Conservation (phyloP, 495 filamentous ascomycete genomes). For the Tetracladium marchalianum region DNA sequence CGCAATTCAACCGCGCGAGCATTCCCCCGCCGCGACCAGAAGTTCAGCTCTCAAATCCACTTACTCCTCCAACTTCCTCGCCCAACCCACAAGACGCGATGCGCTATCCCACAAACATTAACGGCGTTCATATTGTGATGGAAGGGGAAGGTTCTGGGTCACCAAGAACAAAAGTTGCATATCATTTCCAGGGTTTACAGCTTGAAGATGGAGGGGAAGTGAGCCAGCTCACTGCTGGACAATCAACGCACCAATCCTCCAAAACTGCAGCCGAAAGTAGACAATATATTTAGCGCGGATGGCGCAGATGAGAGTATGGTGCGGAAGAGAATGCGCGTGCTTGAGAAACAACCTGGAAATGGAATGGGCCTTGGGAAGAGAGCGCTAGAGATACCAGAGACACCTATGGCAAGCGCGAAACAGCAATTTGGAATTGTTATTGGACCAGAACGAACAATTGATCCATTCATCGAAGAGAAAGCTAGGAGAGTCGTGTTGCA, state of each 20-base stretch:
- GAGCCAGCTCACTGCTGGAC: slow-evolving; percentile 11
- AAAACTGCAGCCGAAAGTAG: slow-evolving; percentile 10
- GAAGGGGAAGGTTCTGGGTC: slow-evolving; percentile 35
- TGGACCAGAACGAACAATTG: slow-evolving; percentile 12
- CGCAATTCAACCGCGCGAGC: slow-evolving; percentile 8
- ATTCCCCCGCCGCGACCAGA: slow-evolving; percentile 7
- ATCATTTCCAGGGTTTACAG: slow-evolving; percentile 51
- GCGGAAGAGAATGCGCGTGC: slow-evolving; percentile 16
- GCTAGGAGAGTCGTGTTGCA: slow-evolving; percentile 11
- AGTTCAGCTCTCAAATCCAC: slow-evolving; percentile 31
- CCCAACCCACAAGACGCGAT: background rate
- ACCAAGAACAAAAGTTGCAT: slow-evolving; percentile 53
- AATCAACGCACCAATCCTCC: slow-evolving; percentile 15
- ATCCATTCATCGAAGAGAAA: slow-evolving; percentile 21
- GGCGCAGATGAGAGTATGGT: slow-evolving; percentile 7
- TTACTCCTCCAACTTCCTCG: slow-evolving; percentile 13
- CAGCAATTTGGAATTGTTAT: slow-evolving; percentile 6
- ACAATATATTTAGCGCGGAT: slow-evolving; percentile 8
- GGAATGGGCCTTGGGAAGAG: background rate
- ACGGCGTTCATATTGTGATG: background rate
- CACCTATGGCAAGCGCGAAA: slow-evolving; percentile 5
- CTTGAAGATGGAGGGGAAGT: slow-evolving; percentile 41
- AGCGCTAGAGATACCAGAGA: slow-evolving; percentile 12
- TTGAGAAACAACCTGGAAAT: slow-evolving; percentile 5
- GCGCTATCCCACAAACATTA: slow-evolving; percentile 4